Evolutionary conservation across 768 basidiomycete species (phyloP).

Genomic region (Agrocybe praecox): DNA sequence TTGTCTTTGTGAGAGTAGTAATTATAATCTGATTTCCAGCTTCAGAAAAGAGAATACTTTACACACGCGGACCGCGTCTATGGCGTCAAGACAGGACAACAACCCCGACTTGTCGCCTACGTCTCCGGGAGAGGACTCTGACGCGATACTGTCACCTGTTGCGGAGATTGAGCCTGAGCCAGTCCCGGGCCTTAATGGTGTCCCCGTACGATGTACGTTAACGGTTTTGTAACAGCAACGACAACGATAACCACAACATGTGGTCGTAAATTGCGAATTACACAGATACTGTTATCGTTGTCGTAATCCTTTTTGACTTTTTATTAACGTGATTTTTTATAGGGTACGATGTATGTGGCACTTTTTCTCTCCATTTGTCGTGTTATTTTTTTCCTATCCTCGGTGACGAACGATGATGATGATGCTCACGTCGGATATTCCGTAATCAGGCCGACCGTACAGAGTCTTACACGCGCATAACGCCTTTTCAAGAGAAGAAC

Average conservation of each 20-base stretch:
- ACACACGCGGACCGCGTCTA: constrained; percentile 10
- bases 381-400: not conserved
- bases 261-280: constrained; percentile 14
- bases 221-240: too few species aligned
- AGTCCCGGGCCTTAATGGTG: constrained; percentile 72
- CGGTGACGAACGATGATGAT: constrained; percentile 9
- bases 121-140: constrained; percentile 67
- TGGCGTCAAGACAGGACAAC: constrained; percentile 31
- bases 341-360: constrained; percentile 84
- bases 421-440: constrained; percentile 5
- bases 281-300: constrained; percentile 13
- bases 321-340: constrained; percentile 12
- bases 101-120: constrained; percentile 40
- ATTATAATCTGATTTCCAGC: not conserved
- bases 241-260: constrained; percentile 5
- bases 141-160: constrained; percentile 46
- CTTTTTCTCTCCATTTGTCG: constrained; percentile 17
- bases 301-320: constrained; percentile 16
- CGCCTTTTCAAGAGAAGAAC: constrained; percentile 80
- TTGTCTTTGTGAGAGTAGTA: too few species aligned
- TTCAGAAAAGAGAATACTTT: constrained; percentile 16
- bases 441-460: constrained; percentile 72
- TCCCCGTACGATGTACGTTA: constrained; percentile 80
- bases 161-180: constrained; percentile 68
- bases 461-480: constrained; percentile 81